Base-by-base conservation (phyloP, 31 red algal genomes). In the Odonthalia washingtoniensis region DNA sequence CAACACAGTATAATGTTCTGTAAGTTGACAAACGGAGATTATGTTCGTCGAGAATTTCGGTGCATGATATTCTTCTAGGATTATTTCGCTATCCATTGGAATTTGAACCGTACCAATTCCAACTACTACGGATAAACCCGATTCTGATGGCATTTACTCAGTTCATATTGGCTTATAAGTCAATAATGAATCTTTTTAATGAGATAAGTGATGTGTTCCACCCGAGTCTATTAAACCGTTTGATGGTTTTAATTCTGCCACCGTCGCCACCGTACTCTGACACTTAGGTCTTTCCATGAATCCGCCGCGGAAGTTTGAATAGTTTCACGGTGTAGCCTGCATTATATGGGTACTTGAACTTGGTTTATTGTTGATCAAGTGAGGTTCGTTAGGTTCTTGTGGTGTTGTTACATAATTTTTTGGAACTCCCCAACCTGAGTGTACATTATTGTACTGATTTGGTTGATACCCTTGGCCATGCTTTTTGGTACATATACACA, bases 121-220 rank as follows among this genome's bases (percentile, higher is more conserved):
- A 14, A 89, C 62, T 40, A 81, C 46, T 37, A 32, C 53, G 30
- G 86, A 1, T 5, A 34, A 24, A 34, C 57, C 76, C n/a, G 63
- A 81, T 0, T 61, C 76, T 17, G 57, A 53, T 74, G 70, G 86
- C 24, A 89, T 76, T 1, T 34, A 1, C 68, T 81, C 34, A 6
- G 40, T n/a, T 5, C 27, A 21, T 2, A 81, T 81, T 2, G 34
- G 0, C 64, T 80, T 33, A 6, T 89, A 89, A 45, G 38, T 26
- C 24, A 72, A 42, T 41, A 89, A 89, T 5, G 64, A 81, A 26
- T 49, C 65, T 0, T 70, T 79, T 45, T 61, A 73, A 0, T 72
- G 75, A 68, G 81, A 89, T 16, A 89, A 89, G 46, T 72, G 32
- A 45, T 81, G 49, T 1, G 86, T 77, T 27, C 74, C 86, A 41